Percentiles rank a stretch among this genome's conserved stretches.
These are phyloP conservation scores for Termitomyces sp. DNA, from an alignment of 768 basidiomycete genomes.

Conservation along the genomic window DNA sequence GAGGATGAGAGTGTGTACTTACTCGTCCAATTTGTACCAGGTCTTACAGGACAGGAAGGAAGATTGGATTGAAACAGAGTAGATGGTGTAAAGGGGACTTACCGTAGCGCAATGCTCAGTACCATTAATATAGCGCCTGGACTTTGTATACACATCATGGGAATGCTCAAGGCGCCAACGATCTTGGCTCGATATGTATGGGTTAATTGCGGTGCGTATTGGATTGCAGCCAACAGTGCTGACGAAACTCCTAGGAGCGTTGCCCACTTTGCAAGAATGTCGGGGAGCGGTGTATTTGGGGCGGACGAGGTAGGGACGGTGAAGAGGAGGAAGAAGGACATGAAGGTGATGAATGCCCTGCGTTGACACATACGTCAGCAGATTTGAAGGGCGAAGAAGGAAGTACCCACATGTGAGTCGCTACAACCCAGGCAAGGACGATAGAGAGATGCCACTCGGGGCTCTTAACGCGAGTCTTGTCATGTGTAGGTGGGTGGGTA, in stretches of 20 bases:
- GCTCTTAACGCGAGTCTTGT: conserved; percentile 50
- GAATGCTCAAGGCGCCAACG: conserved; percentile 90
- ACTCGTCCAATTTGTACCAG: conserved; percentile 87
- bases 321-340: conserved; percentile 60
- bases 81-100: conserved; percentile 10
- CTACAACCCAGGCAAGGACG: conserved; percentile 65
- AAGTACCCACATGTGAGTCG: conserved; percentile 67
- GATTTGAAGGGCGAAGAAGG: not conserved
- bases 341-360: conserved; percentile 54
- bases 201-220: conserved; percentile 86
- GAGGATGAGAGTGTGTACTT: conserved; percentile 14
- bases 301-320: conserved; percentile 36
- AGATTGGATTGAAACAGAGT: conserved; percentile 1
- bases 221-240: conserved; percentile 71
- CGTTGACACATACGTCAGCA: conserved; percentile 3
- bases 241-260: conserved; percentile 84
- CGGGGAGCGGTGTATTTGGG: conserved; percentile 34
- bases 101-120: conserved; percentile 71
- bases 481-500: conserved; percentile 30
- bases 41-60: conserved; percentile 32
- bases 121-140: conserved; percentile 91
- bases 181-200: conserved; percentile 76
- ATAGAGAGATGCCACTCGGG: conserved; percentile 80
- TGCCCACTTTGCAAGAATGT: conserved; percentile 55
- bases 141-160: conserved; percentile 94